Conservation (phyloP, 495 filamentous ascomycete genomes). For the Aspergillus egyptiacus region DNA sequence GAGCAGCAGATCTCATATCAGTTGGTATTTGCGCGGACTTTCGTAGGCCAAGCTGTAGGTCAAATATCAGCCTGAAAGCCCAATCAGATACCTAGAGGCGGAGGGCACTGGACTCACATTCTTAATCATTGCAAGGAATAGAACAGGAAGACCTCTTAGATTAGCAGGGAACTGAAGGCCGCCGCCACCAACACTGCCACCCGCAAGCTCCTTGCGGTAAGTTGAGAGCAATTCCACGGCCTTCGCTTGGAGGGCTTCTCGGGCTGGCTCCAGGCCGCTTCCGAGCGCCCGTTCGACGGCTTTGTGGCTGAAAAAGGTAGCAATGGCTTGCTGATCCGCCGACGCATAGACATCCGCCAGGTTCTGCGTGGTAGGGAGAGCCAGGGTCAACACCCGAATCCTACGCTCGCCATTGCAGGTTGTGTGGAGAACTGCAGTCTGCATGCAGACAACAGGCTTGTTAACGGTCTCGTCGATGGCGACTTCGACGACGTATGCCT, state of each 20-base stretch:
- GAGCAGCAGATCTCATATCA: slow-evolving; percentile 88
- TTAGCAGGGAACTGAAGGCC: slow-evolving; percentile 93
- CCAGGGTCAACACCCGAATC: slow-evolving; percentile 90
- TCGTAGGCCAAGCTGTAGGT: slow-evolving; percentile 71
- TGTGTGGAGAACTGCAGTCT: slow-evolving; percentile 95
- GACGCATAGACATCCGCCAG: slow-evolving; percentile 90
- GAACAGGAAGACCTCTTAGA: slow-evolving; percentile 74
- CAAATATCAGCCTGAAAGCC: slow-evolving; percentile 21
- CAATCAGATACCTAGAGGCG: not conserved
- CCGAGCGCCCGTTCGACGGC: slow-evolving; percentile 86
- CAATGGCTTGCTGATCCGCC: slow-evolving; percentile 87
- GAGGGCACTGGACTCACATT: slow-evolving; percentile 53
- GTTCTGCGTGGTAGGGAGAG: slow-evolving; percentile 84
- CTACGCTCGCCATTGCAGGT: slow-evolving; percentile 95
- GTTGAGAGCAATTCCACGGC: slow-evolving; percentile 88
- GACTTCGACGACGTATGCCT: slow-evolving; percentile 97
- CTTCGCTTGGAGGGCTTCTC: slow-evolving; percentile 85
- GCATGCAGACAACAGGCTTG: slow-evolving; percentile 92
- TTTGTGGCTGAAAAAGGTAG: slow-evolving; percentile 94
- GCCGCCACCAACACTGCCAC: slow-evolving; percentile 87
- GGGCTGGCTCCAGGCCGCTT: slow-evolving; percentile 80
- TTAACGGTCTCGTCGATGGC: slow-evolving; percentile 91
- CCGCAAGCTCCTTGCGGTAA: slow-evolving; percentile 93
- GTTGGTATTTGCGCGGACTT: slow-evolving; percentile 95
- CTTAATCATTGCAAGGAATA: slow-evolving; percentile 93